Evolutionary conservation across 345 rosid species (phyloP).

Genomic region (Cardiospermum halicacabum): DNA sequence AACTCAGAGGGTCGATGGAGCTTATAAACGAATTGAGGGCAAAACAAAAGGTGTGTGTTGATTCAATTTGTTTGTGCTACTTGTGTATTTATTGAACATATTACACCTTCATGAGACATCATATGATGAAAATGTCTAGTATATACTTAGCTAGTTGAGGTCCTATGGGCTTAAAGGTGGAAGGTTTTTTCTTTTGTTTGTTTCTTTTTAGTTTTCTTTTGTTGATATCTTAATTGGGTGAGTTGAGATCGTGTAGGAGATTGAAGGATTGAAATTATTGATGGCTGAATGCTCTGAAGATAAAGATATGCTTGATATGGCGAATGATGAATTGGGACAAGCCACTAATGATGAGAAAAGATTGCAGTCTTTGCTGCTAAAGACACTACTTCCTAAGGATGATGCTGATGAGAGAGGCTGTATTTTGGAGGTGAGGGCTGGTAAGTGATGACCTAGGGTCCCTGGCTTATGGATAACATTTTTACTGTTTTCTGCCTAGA

Average conservation of each 20-base stretch:
- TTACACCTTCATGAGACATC: neutral
- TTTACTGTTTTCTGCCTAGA: neutral
- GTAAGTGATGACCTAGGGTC: slow-evolving; percentile 26
- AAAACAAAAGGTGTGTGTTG: slow-evolving; percentile 58
- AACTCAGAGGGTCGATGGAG: slow-evolving; percentile 68
- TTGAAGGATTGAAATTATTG: slow-evolving; percentile 61
- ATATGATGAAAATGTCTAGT: neutral
- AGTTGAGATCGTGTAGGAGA: slow-evolving; percentile 45
- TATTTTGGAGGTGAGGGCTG: slow-evolving; percentile 99
- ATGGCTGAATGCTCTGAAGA: slow-evolving; percentile 62
- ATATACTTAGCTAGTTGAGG: neutral
- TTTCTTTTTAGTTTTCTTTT: too few relatives aligned
- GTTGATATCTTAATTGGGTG: slow-evolving; percentile 1
- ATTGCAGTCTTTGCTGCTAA: slow-evolving; percentile 64
- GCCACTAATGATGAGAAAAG: slow-evolving; percentile 65
- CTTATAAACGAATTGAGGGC: slow-evolving; percentile 62
- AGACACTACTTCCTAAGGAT: slow-evolving; percentile 87
- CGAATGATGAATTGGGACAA: slow-evolving; percentile 50
- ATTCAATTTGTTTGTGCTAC: neutral
- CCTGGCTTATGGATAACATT: neutral
- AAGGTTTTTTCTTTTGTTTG: too few relatives aligned
- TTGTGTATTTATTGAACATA: neutral
- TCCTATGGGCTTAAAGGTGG: neutral
- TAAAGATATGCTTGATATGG: slow-evolving; percentile 80
- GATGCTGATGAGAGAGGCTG: slow-evolving; percentile 96